Conservation (phyloP, 192 early-diverging fungal species). For the Dissophora globulifera region DNA sequence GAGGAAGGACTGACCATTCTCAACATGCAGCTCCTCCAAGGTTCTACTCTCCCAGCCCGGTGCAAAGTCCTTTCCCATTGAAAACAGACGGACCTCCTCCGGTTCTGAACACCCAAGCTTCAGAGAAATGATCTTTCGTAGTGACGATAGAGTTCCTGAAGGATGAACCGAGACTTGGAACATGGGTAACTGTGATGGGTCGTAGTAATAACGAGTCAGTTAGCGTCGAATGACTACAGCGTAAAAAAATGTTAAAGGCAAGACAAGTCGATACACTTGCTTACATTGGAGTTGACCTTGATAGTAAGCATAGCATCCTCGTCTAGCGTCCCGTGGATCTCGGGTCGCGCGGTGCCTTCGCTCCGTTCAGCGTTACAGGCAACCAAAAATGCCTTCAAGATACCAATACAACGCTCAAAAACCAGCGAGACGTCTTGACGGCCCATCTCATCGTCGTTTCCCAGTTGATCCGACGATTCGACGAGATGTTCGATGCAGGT, state of each 20-base stretch:
- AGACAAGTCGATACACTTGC: not conserved
- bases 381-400: conserved; percentile 53
- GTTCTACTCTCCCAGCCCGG: conserved; percentile 40
- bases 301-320: conserved; percentile 55
- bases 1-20: conserved; percentile 45
- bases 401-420: conserved; percentile 57
- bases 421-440: conserved; percentile 28
- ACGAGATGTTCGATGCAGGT: conserved; percentile 56
- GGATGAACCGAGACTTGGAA: conserved; percentile 55
- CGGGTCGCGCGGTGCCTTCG: conserved; percentile 8
- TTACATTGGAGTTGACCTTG: conserved; percentile 38
- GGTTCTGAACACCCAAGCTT: conserved; percentile 31
- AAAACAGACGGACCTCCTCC: conserved; percentile 45
- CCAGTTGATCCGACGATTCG: conserved; percentile 25
- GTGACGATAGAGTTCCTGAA: conserved; percentile 34
- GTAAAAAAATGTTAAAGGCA: too few species aligned
- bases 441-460: conserved; percentile 18
- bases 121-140: conserved; percentile 41
- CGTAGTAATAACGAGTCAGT: too few species aligned
- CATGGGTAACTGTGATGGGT: conserved; percentile 5
- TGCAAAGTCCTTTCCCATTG: conserved; percentile 49
- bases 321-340: conserved; percentile 56
- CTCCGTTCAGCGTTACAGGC: conserved; percentile 16
- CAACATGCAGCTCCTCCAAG: conserved; percentile 53
- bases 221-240: too few species aligned